Conservation (phyloP, 805 yeast genomes). For the Candida saitoana region DNA sequence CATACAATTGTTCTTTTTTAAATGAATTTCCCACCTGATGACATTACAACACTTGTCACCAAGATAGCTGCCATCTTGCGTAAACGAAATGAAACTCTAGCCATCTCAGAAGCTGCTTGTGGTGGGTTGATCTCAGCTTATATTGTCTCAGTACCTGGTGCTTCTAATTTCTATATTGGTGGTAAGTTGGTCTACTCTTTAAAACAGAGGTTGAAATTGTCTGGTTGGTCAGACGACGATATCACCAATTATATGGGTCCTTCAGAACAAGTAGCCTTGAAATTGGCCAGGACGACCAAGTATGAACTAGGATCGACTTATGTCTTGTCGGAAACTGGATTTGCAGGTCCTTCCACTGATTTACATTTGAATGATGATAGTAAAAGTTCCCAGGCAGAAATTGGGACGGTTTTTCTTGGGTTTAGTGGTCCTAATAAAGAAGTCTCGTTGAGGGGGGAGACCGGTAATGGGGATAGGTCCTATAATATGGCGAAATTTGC, state of each 20-base stretch:
- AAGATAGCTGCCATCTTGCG: slow-evolving; percentile 57
- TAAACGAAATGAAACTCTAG: slow-evolving; percentile 56
- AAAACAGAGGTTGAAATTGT: slow-evolving; percentile 64
- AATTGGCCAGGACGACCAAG: slow-evolving; percentile 73
- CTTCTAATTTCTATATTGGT: slow-evolving; percentile 78
- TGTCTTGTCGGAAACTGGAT: slow-evolving; percentile 81
- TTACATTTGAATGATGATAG: slow-evolving; percentile 30
- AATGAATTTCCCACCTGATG: slow-evolving; percentile 57
- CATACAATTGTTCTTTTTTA: too few species aligned
- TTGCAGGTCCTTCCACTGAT: slow-evolving; percentile 70
- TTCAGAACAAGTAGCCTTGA: slow-evolving; percentile 64
- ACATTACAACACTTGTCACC: slow-evolving; percentile 46
- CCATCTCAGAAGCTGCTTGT: slow-evolving; percentile 85
- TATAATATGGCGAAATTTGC: slow-evolving; percentile 78
- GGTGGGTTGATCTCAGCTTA: slow-evolving; percentile 84
- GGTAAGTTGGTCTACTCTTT: slow-evolving; percentile 78
- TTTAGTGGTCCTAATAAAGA: slow-evolving; percentile 63
- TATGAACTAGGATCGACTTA: slow-evolving; percentile 81
- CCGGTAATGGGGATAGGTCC: slow-evolving; percentile 52
- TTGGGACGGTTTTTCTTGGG: slow-evolving; percentile 72
- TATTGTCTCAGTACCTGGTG: slow-evolving; percentile 79
- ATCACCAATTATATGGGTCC: slow-evolving; percentile 78
- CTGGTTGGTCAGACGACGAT: slow-evolving; percentile 76
- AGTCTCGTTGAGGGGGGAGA: slow-evolving; percentile 40
- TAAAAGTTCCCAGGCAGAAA: slow-evolving; percentile 24